Base-by-base conservation (phyloP, 768 basidiomycete species). In the Cystofilobasidium macerans region DNA sequence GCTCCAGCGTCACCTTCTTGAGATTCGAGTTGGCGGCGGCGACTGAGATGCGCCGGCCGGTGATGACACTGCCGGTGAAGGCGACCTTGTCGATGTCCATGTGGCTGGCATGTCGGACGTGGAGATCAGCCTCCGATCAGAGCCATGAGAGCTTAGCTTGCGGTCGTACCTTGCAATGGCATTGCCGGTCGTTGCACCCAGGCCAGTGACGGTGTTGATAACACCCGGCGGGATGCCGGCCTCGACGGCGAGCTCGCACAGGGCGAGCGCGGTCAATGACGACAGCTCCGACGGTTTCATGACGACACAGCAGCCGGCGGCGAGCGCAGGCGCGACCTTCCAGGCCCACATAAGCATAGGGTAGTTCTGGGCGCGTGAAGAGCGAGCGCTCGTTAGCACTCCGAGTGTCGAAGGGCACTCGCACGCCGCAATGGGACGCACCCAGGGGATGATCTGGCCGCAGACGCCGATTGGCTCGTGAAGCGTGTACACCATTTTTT, bases 241-340 rank as follows among this genome's bases (percentile, higher is more conserved):
- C 9, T 36, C 36, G 18, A 30, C 40, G 35, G 28, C 40, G 24
- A 58, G 57, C 11, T 58, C 57, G 33, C n/a, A n/a, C n/a, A 58
- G 18, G 3, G 18, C 18, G n/a, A 33, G 57, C 28, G 51, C n/a
- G 30, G 89, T 87, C 57, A 92, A 79, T 14, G 89, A 88, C 1
- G 87, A 89, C 62, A 89, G 74, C 76, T 93, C 90, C 2, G 65
- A 30, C 9, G 51, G 45, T 32, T 64, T 57, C 26, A 64, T 18
- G 88, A 98, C 87, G 71, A 97, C 86, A 73, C 94, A 86, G 77
- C 90, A 93, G 40, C 93, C 91, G 62, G 84, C 83, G 11, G 92
- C 90, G 64, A 97, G 82, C 18, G 92, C 90, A 12, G 91, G 93
- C 9, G 53, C 66, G 33, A 62, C 57, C 57, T 68, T 68, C 66